Percentiles rank a stretch among this genome's conserved stretches.
These are phyloP conservation scores for Takakia lepidozioides DNA, from an alignment of 225 moss, liverwort and hornwort species.

Conservation along the genomic window DNA sequence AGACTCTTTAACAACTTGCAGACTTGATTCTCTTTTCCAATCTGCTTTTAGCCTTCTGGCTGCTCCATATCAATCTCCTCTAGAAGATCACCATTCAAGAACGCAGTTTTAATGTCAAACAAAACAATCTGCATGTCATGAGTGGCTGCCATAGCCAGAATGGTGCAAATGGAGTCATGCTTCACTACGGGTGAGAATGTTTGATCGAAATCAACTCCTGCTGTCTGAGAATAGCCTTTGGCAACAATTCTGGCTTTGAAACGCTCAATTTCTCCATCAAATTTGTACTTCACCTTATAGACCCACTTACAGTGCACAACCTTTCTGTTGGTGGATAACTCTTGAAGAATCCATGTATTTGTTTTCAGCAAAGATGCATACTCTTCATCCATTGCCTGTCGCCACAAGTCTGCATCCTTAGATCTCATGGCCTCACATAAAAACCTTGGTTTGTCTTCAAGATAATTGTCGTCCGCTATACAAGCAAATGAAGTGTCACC, in stretches of 20 bases:
- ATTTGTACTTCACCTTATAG: conserved; percentile 1
- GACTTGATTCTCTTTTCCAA: neutral
- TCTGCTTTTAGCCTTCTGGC: too few relatives aligned
- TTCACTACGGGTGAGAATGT: too few relatives aligned
- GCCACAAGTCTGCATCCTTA: neutral
- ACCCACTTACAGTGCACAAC: conserved; percentile 1
- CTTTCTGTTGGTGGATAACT: too few relatives aligned
- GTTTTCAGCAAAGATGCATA: too few relatives aligned
- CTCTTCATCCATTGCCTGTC: too few relatives aligned
- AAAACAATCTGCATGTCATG: neutral
- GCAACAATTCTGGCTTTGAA: neutral
- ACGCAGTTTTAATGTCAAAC: neutral
- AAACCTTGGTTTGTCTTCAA: too few relatives aligned
- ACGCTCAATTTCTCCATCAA: neutral
- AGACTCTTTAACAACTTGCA: neutral
- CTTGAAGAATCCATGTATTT: too few relatives aligned
- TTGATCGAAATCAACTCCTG: neutral
- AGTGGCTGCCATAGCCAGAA: conserved; percentile 1
- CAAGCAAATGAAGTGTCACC: too few relatives aligned
- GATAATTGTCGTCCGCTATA: too few relatives aligned
- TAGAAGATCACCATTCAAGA: neutral
- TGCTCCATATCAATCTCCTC: neutral
- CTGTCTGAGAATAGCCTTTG: neutral
- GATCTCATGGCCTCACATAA: neutral
- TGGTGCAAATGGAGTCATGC: too few relatives aligned